A percentile compares a stretch with the other conserved stretches of the same genome.
Conservation (phyloP, 345 rosid species). For the Brassica nigra region DNA sequence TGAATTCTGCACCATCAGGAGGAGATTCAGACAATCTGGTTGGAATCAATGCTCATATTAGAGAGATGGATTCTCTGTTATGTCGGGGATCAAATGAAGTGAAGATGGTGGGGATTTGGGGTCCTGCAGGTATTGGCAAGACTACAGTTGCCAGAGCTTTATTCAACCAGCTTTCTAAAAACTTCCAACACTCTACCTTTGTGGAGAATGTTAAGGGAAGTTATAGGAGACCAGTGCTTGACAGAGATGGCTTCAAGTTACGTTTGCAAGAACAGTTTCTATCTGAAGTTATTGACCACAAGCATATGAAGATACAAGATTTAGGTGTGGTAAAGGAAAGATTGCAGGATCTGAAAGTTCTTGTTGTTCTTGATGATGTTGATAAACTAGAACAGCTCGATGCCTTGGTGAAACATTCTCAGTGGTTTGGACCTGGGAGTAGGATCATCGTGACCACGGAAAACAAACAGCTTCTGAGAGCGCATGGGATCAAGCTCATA, state of each 20-base stretch:
- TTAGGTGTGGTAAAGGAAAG: constrained; percentile 19
- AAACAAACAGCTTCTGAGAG: not conserved
- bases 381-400: not conserved
- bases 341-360: constrained; percentile 16
- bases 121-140: not conserved
- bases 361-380: not conserved
- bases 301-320: constrained; percentile 27
- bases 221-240: not conserved
- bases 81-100: not conserved
- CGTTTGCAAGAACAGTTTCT: constrained; percentile 24
- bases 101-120: not conserved
- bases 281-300: constrained; percentile 7
- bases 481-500: not conserved
- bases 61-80: not conserved
- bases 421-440: not conserved
- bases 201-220: not conserved
- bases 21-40: not conserved
- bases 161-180: not conserved
- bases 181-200: not conserved
- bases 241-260: not conserved
- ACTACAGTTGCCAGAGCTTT: not conserved
- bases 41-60: not conserved
- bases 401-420: not conserved
- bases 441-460: not conserved
- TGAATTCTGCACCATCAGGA: not conserved